A percentile compares a stretch with the other conserved stretches of the same genome.
These are phyloP conservation scores for Stevia rebaudiana DNA, from an alignment of 140 eudicot genomes.

Conservation along the genomic window DNA sequence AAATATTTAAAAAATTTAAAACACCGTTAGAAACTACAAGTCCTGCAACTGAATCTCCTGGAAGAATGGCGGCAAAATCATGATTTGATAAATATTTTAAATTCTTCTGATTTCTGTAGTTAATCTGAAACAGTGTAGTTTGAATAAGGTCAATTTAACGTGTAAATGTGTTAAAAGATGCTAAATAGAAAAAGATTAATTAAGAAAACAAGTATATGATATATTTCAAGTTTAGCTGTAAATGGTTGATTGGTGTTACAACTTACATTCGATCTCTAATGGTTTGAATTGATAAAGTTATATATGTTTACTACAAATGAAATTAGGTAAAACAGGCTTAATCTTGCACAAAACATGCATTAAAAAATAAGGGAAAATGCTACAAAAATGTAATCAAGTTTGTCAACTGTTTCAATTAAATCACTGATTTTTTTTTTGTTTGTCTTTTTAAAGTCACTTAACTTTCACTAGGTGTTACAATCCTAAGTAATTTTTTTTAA, in stretches of 20 bases:
- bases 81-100: slow-evolving; percentile 35
- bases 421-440: no score
- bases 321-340: not conserved
- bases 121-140: slow-evolving; percentile 40
- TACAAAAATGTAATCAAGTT: no score
- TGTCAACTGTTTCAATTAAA: no score
- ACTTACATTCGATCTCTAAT: no score
- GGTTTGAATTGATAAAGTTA: not conserved
- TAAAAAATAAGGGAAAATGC: no score
- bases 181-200: not conserved
- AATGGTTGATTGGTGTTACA: not conserved
- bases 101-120: slow-evolving; percentile 38
- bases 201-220: not conserved
- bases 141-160: not conserved
- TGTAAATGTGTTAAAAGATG: not conserved
- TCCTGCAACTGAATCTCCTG: slow-evolving; percentile 91
- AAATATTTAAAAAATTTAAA: slow-evolving; percentile 70
- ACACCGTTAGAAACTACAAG: slow-evolving; percentile 78
- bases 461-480: no score
- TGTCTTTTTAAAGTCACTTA: no score
- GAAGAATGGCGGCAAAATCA: slow-evolving; percentile 81
- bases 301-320: not conserved
- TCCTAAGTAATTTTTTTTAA: no score
- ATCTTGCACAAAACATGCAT: not conserved
- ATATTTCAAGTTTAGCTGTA: not conserved